These are phyloP conservation scores for Albifimbria verrucaria DNA, from an alignment of 2,329 filamentous ascomycete species.

Conservation along the genomic window DNA sequence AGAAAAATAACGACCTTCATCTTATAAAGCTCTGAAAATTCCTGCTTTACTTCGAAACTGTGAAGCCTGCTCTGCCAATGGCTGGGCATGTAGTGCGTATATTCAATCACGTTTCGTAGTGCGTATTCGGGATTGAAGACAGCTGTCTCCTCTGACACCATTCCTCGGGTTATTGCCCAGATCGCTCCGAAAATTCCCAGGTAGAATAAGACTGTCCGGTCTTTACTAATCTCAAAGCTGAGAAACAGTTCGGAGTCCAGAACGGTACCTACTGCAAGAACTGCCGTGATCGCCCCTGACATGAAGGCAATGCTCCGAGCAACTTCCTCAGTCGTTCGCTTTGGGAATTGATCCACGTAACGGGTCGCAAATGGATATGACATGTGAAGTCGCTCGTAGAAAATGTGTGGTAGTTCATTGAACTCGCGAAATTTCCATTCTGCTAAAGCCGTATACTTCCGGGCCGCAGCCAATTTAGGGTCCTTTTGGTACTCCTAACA, in stretches of 20 bases:
- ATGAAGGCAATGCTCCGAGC: constrained; percentile 85
- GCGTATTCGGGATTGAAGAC: constrained; percentile 93
- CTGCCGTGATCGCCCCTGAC: constrained; percentile 78
- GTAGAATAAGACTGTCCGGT: constrained; percentile 88
- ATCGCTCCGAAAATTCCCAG: constrained; percentile 77
- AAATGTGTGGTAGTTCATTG: constrained; percentile 92
- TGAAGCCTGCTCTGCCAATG: constrained; percentile 91
- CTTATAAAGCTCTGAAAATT: constrained; percentile 89
- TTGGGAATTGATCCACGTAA: constrained; percentile 95
- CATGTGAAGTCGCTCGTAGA: constrained; percentile 86
- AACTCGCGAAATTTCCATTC: constrained; percentile 99
- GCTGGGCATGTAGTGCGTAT: constrained; percentile 85
- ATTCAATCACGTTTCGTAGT: constrained; percentile 83
- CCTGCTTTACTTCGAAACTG: constrained; percentile 85
- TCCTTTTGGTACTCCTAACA: constrained; percentile 89
- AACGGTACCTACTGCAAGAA: constrained; percentile 80
- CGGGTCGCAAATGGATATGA: constrained; percentile 89
- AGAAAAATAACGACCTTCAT: constrained; percentile 88
- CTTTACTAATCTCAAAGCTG: constrained; percentile 84
- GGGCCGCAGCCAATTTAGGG: constrained; percentile 73
- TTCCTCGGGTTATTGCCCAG: constrained; percentile 79
- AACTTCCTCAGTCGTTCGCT: constrained; percentile 84
- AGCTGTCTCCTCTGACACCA: constrained; percentile 81
- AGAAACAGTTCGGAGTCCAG: constrained; percentile 88
- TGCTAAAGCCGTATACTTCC: constrained; percentile 87